Evolutionary conservation across 148 eudicot species (phyloP).

Genomic region (Rhododendron simsii): DNA sequence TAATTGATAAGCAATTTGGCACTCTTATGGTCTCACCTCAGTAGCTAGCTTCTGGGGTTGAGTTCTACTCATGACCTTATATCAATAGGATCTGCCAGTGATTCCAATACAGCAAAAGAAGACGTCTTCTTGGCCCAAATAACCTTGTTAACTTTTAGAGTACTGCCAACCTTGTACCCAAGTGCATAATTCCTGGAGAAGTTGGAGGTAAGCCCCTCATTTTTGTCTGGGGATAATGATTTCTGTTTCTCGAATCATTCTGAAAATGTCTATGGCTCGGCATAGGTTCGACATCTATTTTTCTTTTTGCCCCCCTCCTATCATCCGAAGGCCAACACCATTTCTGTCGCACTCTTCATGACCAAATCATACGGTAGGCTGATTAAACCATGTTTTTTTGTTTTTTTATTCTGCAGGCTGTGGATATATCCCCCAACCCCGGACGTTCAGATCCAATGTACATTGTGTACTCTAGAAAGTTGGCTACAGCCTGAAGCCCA

Average conservation of each 20-base stretch:
- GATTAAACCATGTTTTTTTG: neutral
- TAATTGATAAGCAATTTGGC: neutral
- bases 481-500: conserved; percentile 41
- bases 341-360: neutral
- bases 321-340: neutral
- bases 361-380: neutral
- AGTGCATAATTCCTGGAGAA: no score
- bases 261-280: neutral
- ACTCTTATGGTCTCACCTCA: neutral
- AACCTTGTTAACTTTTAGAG: neutral
- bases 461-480: conserved; percentile 73
- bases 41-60: neutral
- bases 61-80: neutral
- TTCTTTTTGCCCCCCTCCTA: neutral
- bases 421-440: conserved; percentile 91
- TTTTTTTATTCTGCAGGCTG: conserved; percentile 49
- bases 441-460: conserved; percentile 98
- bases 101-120: neutral
- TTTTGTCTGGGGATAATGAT: no score
- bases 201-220: no score
- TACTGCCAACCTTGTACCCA: neutral
- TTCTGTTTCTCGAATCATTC: neutral
- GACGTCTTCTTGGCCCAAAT: neutral
- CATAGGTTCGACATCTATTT: neutral
- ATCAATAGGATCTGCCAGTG: neutral